These are phyloP conservation scores for Blastobotrys americana DNA, from an alignment of 805 yeast species.

Conservation along the genomic window DNA sequence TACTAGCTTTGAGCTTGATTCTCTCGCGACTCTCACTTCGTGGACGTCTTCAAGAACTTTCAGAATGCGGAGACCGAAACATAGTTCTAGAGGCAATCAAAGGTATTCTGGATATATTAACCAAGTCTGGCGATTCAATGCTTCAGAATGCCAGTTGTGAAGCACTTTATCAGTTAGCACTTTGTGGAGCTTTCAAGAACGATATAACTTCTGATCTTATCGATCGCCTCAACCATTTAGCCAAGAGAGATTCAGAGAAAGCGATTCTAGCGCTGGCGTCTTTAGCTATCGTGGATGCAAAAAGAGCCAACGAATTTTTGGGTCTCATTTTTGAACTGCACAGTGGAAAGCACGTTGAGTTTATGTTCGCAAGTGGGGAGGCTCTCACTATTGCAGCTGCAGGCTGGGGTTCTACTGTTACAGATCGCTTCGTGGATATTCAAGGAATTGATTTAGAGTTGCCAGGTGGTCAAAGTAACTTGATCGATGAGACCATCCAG, in stretches of 20 bases:
- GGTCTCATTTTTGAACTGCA: constrained; percentile 49
- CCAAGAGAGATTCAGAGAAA: constrained; percentile 51
- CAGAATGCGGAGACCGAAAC: constrained; percentile 27
- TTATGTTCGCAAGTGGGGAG: constrained; percentile 74
- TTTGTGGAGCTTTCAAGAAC: constrained; percentile 34
- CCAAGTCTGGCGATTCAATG: neutral
- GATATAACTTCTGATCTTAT: constrained; percentile 10
- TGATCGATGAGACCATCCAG: constrained; percentile 35
- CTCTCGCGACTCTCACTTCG: constrained; percentile 34
- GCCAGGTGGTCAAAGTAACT: neutral
- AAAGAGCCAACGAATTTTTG: constrained; percentile 32
- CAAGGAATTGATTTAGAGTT: constrained; percentile 28
- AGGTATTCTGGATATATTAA: neutral
- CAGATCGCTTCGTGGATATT: constrained; percentile 50
- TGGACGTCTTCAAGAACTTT: constrained; percentile 3
- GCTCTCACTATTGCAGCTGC: constrained; percentile 63
- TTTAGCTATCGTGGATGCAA: constrained; percentile 39
- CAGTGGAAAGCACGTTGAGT: constrained; percentile 65
- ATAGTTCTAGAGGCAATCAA: constrained; percentile 16
- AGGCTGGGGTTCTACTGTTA: constrained; percentile 64
- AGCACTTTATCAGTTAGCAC: constrained; percentile 33
- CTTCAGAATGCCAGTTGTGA: constrained; percentile 18
- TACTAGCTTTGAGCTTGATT: constrained; percentile 38
- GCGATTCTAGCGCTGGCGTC: constrained; percentile 52
- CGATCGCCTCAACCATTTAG: constrained; percentile 12